phyloP scores from a whole-genome alignment of 73 alveolate species.

The Paramecium tetraurelia region DNA sequence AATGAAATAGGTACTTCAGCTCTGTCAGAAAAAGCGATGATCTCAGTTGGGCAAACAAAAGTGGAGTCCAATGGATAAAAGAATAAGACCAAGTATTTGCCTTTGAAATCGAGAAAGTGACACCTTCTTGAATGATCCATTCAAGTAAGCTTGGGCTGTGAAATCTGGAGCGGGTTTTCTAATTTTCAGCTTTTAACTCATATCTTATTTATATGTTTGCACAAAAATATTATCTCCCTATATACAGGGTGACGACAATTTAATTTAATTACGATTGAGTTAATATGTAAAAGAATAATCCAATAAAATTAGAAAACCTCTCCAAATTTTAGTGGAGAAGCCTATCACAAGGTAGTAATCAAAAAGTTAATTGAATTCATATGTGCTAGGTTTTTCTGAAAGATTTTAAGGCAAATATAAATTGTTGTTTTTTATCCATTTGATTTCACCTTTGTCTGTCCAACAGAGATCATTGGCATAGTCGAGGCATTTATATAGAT shows the following conservation, averaged over 20 bases:
- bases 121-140: slow-evolving; percentile 66
- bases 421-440: slow-evolving; percentile 71
- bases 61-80: slow-evolving; percentile 96
- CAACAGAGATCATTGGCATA: slow-evolving; percentile 89
- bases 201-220: background rate
- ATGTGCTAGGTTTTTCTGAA: background rate
- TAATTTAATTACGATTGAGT: background rate
- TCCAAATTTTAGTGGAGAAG: background rate
- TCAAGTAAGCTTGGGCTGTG: slow-evolving; percentile 61
- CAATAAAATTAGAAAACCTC: background rate
- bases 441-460: slow-evolving; percentile 96
- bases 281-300: background rate
- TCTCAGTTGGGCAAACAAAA: slow-evolving; percentile 97
- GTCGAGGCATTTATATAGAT: slow-evolving; percentile 68
- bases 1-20: slow-evolving; percentile 66
- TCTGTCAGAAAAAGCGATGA: slow-evolving; percentile 70
- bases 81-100: slow-evolving; percentile 67
- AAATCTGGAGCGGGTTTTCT: slow-evolving; percentile 71
- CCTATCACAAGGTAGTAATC: background rate
- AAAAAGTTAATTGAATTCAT: background rate
- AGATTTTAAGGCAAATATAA: background rate
- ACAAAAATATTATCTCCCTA: background rate
- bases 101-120: slow-evolving; percentile 42
- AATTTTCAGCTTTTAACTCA: background rate
- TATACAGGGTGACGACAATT: background rate